These are phyloP conservation scores for Boletus insuetus DNA, from an alignment of 768 basidiomycete species.

Conservation along the genomic window DNA sequence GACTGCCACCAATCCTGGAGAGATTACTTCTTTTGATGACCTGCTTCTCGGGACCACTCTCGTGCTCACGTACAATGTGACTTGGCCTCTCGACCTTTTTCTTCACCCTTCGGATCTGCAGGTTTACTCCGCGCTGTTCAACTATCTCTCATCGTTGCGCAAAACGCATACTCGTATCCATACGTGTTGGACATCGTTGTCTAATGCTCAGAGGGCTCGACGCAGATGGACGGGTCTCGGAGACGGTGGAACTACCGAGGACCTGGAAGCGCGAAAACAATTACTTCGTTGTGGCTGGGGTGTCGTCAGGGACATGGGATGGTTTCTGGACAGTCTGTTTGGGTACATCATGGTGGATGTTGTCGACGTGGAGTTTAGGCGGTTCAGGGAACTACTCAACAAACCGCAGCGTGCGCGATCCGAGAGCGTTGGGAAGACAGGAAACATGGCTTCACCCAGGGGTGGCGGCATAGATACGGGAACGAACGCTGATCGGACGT, in stretches of 20 bases:
- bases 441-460: constrained; percentile 5
- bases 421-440: constrained; percentile 16
- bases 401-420: constrained; percentile 22
- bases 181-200: constrained; percentile 80
- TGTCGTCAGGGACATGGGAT: constrained; percentile 82
- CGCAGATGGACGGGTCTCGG: constrained; percentile 84
- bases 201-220: constrained; percentile 80
- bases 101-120: constrained; percentile 72
- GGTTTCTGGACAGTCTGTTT: constrained; percentile 83
- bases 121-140: constrained; percentile 73
- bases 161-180: constrained; percentile 82
- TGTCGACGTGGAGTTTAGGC: constrained; percentile 76
- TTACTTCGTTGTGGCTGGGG: constrained; percentile 85
- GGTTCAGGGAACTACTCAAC: constrained; percentile 59
- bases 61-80: constrained; percentile 62
- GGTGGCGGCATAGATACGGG: constrained; percentile 16
- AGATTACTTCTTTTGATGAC: constrained; percentile 60
- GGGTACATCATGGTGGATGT: constrained; percentile 91
- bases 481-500: constrained; percentile 26
- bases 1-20: constrained; percentile 34
- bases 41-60: constrained; percentile 79
- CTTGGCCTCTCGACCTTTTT: constrained; percentile 91
- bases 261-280: constrained; percentile 58
- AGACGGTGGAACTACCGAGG: constrained; percentile 79
- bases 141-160: constrained; percentile 79